Percentiles rank a stretch among this genome's conserved stretches.
phyloP scores from a whole-genome alignment of 306 rosid species.

The Gynostemma pentaphyllum region DNA sequence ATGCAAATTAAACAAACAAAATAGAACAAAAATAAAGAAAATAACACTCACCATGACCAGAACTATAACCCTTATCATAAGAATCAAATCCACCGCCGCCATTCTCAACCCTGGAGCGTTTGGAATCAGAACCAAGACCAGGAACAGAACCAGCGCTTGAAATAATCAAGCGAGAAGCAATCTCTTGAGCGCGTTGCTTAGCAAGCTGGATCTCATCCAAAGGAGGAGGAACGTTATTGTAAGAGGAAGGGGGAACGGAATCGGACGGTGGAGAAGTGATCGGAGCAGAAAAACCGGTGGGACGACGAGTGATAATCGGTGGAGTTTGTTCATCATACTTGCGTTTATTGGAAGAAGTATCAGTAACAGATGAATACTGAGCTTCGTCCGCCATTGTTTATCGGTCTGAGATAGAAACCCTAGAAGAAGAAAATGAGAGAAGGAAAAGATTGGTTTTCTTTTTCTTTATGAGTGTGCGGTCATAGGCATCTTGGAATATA shows the following conservation, averaged over 20 bases:
- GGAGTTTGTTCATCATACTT: constrained; percentile 65
- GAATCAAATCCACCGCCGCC: constrained; percentile 73
- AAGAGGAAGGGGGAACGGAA: constrained; percentile 27
- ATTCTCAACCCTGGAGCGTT: constrained; percentile 74
- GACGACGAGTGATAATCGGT: constrained; percentile 29
- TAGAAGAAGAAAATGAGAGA: constrained; percentile 15
- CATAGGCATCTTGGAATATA: neutral
- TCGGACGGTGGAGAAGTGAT: constrained; percentile 42
- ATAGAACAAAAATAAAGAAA: no score
- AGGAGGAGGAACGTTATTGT: constrained; percentile 61
- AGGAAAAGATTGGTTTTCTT: constrained; percentile 3
- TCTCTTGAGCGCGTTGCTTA: constrained; percentile 91
- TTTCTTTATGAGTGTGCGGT: neutral
- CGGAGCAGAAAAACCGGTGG: constrained; percentile 65
- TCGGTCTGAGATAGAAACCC: constrained; percentile 31
- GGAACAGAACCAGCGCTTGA: constrained; percentile 10
- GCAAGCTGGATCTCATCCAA: constrained; percentile 65
- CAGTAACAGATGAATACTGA: constrained; percentile 48
- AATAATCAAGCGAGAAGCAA: constrained; percentile 67
- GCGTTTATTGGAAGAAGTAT: constrained; percentile 47
- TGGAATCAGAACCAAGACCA: constrained; percentile 28
- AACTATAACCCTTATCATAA: constrained; percentile 37
- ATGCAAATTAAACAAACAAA: neutral
- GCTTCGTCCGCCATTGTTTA: constrained; percentile 57
- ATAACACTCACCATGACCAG: constrained; percentile 20